Percentiles rank a stretch among this genome's conserved stretches.
Evolutionary conservation across 2,329 filamentous ascomycete genomes (phyloP).

Genomic region (Pyrenophora tritici-repentis): DNA sequence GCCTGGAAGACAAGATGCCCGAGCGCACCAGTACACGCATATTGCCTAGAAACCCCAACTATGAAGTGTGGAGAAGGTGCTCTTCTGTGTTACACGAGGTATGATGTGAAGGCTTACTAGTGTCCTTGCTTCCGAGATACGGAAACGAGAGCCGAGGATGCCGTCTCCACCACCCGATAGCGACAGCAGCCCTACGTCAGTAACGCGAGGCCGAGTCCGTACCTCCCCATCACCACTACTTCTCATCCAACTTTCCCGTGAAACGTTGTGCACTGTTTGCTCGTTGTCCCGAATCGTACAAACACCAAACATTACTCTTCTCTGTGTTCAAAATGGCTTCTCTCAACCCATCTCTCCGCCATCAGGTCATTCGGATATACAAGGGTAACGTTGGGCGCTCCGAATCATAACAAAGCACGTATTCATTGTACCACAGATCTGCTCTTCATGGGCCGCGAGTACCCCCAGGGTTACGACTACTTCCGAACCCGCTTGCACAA

Average conservation of each 20-base stretch:
- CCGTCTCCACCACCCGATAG: background rate
- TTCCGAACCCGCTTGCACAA: conserved; percentile 81
- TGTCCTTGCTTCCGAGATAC: conserved; percentile 10
- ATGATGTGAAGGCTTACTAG: no score
- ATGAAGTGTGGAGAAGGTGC: background rate
- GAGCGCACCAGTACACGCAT: conserved; percentile 29
- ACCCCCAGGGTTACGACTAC: conserved; percentile 82
- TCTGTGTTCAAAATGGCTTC: conserved; percentile 30
- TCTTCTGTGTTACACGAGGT: background rate
- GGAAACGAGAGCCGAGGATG: conserved; percentile 22
- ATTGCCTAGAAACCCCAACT: background rate
- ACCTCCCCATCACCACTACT: conserved; percentile 3
- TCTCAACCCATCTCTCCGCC: conserved; percentile 65
- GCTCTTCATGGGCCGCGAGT: conserved; percentile 81
- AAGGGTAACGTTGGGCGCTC: conserved; percentile 66
- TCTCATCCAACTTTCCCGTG: background rate
- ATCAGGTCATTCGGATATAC: conserved; percentile 83
- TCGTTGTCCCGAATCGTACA: background rate
- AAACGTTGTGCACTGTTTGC: background rate
- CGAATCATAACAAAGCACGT: background rate
- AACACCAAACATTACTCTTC: background rate
- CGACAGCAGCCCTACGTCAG: conserved; percentile 4
- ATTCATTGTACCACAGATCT: conserved; percentile 63
- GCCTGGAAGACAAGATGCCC: conserved; percentile 9
- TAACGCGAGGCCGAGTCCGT: conserved; percentile 2